A percentile compares a stretch with the other conserved stretches of the same genome.
phyloP scores from a whole-genome alignment of 2,329 filamentous ascomycete genomes.

The Colletotrichum chlorophyti region DNA sequence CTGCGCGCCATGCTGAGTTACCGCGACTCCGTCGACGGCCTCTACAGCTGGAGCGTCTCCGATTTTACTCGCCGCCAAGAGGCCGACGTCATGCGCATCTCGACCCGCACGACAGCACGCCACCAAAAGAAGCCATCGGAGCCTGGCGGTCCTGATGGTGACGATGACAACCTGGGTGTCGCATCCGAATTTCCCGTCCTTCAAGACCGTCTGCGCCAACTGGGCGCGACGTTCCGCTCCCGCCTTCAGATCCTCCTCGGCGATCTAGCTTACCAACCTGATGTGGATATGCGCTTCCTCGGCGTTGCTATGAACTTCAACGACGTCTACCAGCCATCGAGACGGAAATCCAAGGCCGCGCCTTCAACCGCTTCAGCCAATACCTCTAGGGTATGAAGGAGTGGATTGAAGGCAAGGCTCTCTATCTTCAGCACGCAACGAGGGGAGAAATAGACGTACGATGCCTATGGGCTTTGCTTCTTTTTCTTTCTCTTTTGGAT shows the following conservation, averaged over 20 bases:
- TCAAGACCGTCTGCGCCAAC: constrained; percentile 72
- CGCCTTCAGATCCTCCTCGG: constrained; percentile 84
- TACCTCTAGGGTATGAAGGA: constrained; percentile 14
- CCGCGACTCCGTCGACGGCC: constrained; percentile 88
- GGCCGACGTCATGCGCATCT: constrained; percentile 72
- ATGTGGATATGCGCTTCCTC: constrained; percentile 94
- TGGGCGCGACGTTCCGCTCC: constrained; percentile 78
- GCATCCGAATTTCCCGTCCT: constrained; percentile 74
- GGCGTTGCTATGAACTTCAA: constrained; percentile 99
- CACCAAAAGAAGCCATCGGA: constrained; percentile 26
- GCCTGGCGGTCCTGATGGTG: constrained; percentile 29
- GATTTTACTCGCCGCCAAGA: constrained; percentile 95
- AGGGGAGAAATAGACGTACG: background rate
- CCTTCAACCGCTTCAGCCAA: constrained; percentile 23
- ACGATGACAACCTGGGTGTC: constrained; percentile 46
- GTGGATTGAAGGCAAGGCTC: too few relatives aligned
- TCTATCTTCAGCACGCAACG: too few relatives aligned
- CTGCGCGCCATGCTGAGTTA: constrained; percentile 93
- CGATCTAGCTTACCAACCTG: constrained; percentile 90
- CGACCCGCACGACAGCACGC: constrained; percentile 54
- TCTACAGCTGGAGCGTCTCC: constrained; percentile 94
- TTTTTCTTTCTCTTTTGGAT: too few relatives aligned
- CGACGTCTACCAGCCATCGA: constrained; percentile 85
- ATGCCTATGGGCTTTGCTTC: too few relatives aligned
- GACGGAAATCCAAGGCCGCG: constrained; percentile 62